These are phyloP conservation scores for Strobilomyces confusus DNA, from an alignment of 768 basidiomycete genomes.

Conservation along the genomic window DNA sequence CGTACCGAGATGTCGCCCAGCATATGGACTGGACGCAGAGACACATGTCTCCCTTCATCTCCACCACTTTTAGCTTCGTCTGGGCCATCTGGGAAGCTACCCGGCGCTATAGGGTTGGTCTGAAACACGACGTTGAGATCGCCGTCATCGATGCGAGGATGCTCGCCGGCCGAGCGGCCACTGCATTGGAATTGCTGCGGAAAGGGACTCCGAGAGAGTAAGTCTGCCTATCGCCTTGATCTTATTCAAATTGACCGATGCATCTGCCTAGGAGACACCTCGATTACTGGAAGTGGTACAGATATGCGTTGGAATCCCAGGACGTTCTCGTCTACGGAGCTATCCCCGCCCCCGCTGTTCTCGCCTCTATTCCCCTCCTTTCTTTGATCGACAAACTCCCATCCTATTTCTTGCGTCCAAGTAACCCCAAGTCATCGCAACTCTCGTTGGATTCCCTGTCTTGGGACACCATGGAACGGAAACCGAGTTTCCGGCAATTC, in stretches of 20 bases:
- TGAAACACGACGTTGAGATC: constrained; percentile 76
- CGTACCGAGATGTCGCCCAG: constrained; percentile 59
- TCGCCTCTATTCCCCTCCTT: constrained; percentile 66
- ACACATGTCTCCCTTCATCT: constrained; percentile 63
- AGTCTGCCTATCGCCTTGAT: constrained; percentile 21
- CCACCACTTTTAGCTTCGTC: constrained; percentile 74
- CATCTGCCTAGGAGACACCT: constrained; percentile 43
- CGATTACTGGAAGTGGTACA: constrained; percentile 75
- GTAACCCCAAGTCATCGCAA: constrained; percentile 27
- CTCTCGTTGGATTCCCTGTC: constrained; percentile 36
- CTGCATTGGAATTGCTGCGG: constrained; percentile 60
- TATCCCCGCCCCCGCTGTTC: constrained; percentile 61
- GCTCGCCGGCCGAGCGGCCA: constrained; percentile 53
- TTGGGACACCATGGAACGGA: constrained; percentile 59
- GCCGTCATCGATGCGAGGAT: constrained; percentile 71
- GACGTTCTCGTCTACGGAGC: constrained; percentile 68
- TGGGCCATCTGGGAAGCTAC: constrained; percentile 85
- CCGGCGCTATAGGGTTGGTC: constrained; percentile 62
- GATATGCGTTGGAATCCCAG: constrained; percentile 71
- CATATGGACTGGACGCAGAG: constrained; percentile 82
- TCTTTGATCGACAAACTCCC: constrained; percentile 64
- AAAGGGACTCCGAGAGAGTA: constrained; percentile 54
- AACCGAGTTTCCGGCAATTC: constrained; percentile 63
- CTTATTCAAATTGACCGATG: not conserved
- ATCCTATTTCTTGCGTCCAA: constrained; percentile 55